These are phyloP conservation scores for Hypoxylon subgilvum DNA, from an alignment of 495 filamentous ascomycete species.

Conservation along the genomic window DNA sequence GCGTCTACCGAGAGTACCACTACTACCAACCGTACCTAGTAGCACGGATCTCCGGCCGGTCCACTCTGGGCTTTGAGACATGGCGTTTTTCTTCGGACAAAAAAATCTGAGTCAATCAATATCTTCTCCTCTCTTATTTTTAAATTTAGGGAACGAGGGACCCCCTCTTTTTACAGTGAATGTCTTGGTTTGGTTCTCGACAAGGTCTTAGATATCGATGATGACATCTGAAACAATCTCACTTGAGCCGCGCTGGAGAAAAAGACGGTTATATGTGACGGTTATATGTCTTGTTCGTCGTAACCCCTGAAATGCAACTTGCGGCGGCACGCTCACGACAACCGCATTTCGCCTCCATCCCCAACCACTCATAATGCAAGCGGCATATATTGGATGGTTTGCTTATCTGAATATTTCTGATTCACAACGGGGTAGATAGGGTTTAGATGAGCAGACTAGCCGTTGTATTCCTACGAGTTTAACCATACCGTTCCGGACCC, in stretches of 20 bases:
- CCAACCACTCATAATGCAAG: conserved; percentile 13
- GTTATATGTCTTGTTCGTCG: conserved; percentile 37
- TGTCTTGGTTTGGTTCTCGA: background rate
- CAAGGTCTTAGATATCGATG: conserved; percentile 26
- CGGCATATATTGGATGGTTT: conserved; percentile 13
- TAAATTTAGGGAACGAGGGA: conserved; percentile 6
- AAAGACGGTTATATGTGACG: conserved; percentile 39
- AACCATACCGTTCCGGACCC: conserved; percentile 11
- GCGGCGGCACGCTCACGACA: conserved; percentile 11
- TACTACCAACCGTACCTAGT: conserved; percentile 12
- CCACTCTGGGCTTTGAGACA: conserved; percentile 26
- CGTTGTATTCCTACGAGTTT: conserved; percentile 6
- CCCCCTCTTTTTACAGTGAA: conserved; percentile 2
- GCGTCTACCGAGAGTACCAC: conserved; percentile 11
- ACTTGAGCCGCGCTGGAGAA: conserved; percentile 40
- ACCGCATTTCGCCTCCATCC: conserved; percentile 4
- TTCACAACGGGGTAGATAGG: background rate
- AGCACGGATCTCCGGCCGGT: conserved; percentile 36
- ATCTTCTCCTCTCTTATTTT: too few relatives aligned
- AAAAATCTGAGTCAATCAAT: conserved; percentile 26
- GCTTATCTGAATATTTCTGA: conserved; percentile 2
- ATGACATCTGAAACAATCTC: conserved; percentile 39
- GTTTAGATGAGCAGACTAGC: background rate
- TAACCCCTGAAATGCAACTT: conserved; percentile 16
- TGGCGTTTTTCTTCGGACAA: conserved; percentile 36